Base-by-base conservation (phyloP, 2,329 filamentous ascomycete species). In the Scedosporium apiospermum region DNA sequence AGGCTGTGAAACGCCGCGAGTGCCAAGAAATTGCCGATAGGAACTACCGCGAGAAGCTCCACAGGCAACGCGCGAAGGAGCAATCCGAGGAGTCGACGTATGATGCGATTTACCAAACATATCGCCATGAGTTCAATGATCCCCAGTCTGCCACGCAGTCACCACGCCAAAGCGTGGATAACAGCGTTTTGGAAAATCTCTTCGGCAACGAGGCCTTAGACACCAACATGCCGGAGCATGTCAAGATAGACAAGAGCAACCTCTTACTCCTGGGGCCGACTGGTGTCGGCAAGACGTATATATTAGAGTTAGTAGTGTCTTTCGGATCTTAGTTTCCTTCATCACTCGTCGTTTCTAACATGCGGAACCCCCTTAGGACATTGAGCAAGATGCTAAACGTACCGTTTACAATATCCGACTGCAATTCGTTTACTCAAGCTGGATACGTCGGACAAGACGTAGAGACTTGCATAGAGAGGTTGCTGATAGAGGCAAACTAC, bases 391-490 rank as follows among this genome's bases (percentile, higher is more conserved):
- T 95, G 61, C 83, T 99, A n/a, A 93, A 95, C 65, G 92, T 98
- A 0, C 95, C 95, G 0, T 96, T 97, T 71, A 92, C 90, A 65
- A 96, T 96, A 75, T 93, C 91, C 65, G 93, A 98, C 74, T 98
- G 93, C 74, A 97, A 95, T 60, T 90, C 93, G 5, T 92, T 98
- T 66, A 98, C 93, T 0, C 93, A 97, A 76, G 93, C 93, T 4
- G 93, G 95, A 27, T 99, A 99, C 69, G 97, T 99, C 67, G 95
- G 95, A 34, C 93, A 98, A 71, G 95, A 99, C 71, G 93, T 93
- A n/a, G 95, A 99, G 72, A 88, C 91, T 0, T 97, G 93, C 69
- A 91, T 99, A 49, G 91, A 97, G 70, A 84, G 95, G 55, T 81
- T 99, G 27, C 80, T 99, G 9, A 90, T 96, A 62, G 92, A 96